These are phyloP conservation scores for Amylocarpus encephaloides DNA, from an alignment of 2,329 filamentous ascomycete genomes.

Conservation along the genomic window DNA sequence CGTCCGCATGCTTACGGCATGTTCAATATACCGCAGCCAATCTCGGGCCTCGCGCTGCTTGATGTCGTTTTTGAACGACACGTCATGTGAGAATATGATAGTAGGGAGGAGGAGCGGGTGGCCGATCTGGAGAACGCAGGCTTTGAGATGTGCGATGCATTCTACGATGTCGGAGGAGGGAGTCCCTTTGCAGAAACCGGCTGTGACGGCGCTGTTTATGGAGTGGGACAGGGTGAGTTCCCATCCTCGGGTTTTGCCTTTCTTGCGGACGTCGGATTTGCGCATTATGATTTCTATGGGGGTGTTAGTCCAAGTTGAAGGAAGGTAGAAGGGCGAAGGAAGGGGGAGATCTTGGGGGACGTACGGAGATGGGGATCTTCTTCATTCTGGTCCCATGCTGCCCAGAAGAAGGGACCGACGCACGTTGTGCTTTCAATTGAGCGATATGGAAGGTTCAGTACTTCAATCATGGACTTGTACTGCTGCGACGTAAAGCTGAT, in stretches of 20 bases:
- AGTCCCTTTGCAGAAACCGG: slow-evolving; percentile 57
- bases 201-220: slow-evolving; percentile 48
- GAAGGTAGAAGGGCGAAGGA: too few species aligned
- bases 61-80: slow-evolving; percentile 49
- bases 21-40: slow-evolving; percentile 54
- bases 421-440: slow-evolving; percentile 53
- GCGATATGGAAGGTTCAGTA: slow-evolving; percentile 47
- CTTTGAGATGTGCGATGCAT: slow-evolving; percentile 44
- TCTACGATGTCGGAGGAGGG: slow-evolving; percentile 47
- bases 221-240: slow-evolving; percentile 56
- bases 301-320: not conserved
- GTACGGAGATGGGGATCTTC: slow-evolving; percentile 50
- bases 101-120: slow-evolving; percentile 55
- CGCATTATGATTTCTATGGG: slow-evolving; percentile 31
- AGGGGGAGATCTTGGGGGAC: too few species aligned
- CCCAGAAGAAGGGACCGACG: slow-evolving; percentile 60
- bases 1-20: slow-evolving; percentile 51
- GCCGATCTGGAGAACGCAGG: slow-evolving; percentile 43
- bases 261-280: slow-evolving; percentile 61
- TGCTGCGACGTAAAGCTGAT: slow-evolving; percentile 45
- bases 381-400: slow-evolving; percentile 47
- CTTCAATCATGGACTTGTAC: slow-evolving; percentile 52
- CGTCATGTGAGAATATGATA: slow-evolving; percentile 53
- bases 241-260: slow-evolving; percentile 57
- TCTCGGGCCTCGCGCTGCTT: slow-evolving; percentile 58